Evolutionary conservation across 176 grass and related monocot genomes (phyloP).

Genomic region (Puya raimondii): DNA sequence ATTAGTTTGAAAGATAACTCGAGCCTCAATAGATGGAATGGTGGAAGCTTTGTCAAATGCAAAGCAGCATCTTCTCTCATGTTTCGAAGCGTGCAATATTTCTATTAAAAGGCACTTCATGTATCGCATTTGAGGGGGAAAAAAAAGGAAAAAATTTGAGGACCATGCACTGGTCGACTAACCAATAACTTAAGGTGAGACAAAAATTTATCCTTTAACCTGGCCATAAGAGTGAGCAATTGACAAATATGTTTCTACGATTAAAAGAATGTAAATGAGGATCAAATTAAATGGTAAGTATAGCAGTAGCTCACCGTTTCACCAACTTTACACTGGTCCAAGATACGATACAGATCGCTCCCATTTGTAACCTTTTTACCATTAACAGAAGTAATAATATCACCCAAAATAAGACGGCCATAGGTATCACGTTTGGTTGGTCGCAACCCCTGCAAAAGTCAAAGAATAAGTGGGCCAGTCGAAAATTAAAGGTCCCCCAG

Average conservation of each 20-base stretch:
- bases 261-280: neutral
- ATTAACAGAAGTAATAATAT: constrained; percentile 94
- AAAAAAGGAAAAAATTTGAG: neutral
- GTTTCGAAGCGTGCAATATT: neutral
- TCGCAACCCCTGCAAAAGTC: constrained; percentile 49
- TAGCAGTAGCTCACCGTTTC: constrained; percentile 50
- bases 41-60: too few species aligned
- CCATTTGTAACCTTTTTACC: constrained; percentile 80
- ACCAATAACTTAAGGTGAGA: neutral
- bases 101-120: neutral
- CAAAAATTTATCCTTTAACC: neutral
- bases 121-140: neutral
- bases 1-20: neutral
- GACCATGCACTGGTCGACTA: neutral
- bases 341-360: constrained; percentile 84
- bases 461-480: neutral
- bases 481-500: neutral
- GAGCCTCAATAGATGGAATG: neutral
- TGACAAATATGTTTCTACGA: neutral
- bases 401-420: constrained; percentile 76
- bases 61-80: neutral
- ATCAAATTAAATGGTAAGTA: neutral
- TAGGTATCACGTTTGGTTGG: constrained; percentile 84
- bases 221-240: neutral
- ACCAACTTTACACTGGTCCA: constrained; percentile 99